Base-by-base conservation (phyloP, 441 rosid species). In the Brassica hybrid region DNA sequence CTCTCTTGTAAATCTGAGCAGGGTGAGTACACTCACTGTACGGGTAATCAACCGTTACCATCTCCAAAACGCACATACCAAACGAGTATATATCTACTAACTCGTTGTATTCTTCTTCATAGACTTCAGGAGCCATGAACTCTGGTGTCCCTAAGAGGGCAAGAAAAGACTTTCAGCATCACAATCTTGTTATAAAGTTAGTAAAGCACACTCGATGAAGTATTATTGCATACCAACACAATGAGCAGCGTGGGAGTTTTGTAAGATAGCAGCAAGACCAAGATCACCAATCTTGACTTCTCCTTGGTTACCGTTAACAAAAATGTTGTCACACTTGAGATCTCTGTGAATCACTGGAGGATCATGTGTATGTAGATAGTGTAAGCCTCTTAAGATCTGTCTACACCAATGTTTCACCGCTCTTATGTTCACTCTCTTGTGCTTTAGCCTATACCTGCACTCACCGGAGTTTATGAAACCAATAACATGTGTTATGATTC, bases 211-310 rank as follows among this genome's bases (percentile, higher is more conserved):
- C 3, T 16, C 13, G 98, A 87, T 21, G 60, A 76, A 12, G 11
- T 38, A 85, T 82, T 56, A 67, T 73, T 66, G 68, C 91, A 69
- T 91, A 91, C 97, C 99, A 41, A 95, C 98, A 83, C 97, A 93
- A 36, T 85, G 97, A 83, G 85, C 97, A 80, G 97, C 96, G 13
- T 93, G 96, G 3, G 99, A 83, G 82, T 91, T 87, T 57, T 85
- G 83, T 65, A 94, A 96, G 56, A 91, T 86, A 11, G 98, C 98
- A 11, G 99, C 98, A 5, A 93, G 91, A 64, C 99, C 97, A 13
- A 94, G 99, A 91, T 93, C 99, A 6, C 98, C 98, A 18, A 94
- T 92, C 89, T 94, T 94, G 69, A 94, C 95, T 75, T 92, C 95
- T 48, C 98, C 98, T 83, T 91, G 97, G 83, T 91, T 94, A 1